Percentiles rank a stretch among this genome's conserved stretches.
Evolutionary conservation across 2,329 filamentous ascomycete species (phyloP).

Genomic region (Diplodia sapinea): DNA sequence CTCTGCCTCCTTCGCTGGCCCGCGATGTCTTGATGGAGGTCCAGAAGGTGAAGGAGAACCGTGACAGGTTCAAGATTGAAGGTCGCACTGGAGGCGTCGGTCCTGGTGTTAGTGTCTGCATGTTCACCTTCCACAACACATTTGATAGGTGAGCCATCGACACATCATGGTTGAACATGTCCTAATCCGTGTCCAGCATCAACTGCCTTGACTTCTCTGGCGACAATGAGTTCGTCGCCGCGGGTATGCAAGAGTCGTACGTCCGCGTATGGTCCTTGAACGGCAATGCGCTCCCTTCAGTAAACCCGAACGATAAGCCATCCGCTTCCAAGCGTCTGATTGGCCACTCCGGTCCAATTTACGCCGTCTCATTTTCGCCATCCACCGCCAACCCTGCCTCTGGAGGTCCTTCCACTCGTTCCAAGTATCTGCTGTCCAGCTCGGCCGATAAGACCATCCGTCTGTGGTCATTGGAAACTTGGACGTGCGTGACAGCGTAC

Average conservation of each 20-base stretch:
- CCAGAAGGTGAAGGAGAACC: conserved; percentile 88
- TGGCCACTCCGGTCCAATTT: conserved; percentile 89
- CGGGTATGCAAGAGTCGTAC: conserved; percentile 91
- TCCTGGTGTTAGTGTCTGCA: conserved; percentile 84
- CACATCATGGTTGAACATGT: neutral
- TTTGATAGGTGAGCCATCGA: conserved; percentile 72
- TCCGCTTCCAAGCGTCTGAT: conserved; percentile 77
- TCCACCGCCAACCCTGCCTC: conserved; percentile 59
- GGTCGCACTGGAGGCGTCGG: conserved; percentile 82
- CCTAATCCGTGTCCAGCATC: conserved; percentile 56
- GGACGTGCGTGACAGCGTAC: conserved; percentile 91
- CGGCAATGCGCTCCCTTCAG: conserved; percentile 71
- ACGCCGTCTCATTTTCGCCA: conserved; percentile 86
- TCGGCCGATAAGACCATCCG: conserved; percentile 88
- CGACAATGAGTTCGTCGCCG: conserved; percentile 84
- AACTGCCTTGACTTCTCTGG: conserved; percentile 96
- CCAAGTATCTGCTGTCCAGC: conserved; percentile 82
- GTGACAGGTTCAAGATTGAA: conserved; percentile 89
- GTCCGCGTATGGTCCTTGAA: conserved; percentile 94
- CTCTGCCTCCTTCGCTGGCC: conserved; percentile 84
- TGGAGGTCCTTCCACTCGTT: conserved; percentile 60
- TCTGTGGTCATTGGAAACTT: conserved; percentile 90
- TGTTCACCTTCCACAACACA: conserved; percentile 99
- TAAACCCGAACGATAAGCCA: conserved; percentile 41
- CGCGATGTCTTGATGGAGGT: conserved; percentile 94